These are phyloP conservation scores for Leishmania amazonensis DNA, from an alignment of 208 protist genomes.

Conservation along the genomic window DNA sequence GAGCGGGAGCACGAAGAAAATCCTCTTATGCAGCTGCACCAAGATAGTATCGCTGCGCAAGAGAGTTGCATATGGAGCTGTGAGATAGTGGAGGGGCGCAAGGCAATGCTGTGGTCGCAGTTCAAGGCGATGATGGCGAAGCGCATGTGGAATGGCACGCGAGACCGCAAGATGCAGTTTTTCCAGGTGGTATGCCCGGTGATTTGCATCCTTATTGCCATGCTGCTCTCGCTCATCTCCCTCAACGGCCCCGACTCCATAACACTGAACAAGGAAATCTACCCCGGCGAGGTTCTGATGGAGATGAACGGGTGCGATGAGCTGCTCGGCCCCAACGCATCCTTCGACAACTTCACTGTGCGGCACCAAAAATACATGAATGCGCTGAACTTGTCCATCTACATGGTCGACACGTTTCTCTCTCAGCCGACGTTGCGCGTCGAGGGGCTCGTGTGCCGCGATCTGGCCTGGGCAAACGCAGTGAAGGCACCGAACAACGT, in stretches of 20 bases:
- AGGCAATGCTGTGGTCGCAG: constrained; percentile 41
- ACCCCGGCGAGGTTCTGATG: constrained; percentile 17
- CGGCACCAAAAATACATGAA: constrained; percentile 19
- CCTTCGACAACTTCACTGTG: constrained; percentile 32
- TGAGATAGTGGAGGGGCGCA: constrained; percentile 18
- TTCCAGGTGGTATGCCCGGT: constrained; percentile 83
- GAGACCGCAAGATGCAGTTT: constrained; percentile 68
- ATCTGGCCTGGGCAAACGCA: constrained; percentile 20
- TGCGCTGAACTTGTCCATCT: constrained; percentile 26
- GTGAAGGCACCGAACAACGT: constrained; percentile 53
- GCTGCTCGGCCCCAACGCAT: constrained; percentile 14
- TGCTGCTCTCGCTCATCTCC: constrained; percentile 64
- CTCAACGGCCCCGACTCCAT: constrained; percentile 28
- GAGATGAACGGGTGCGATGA: constrained; percentile 36
- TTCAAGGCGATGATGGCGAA: constrained; percentile 64
- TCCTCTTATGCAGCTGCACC: constrained; percentile 6
- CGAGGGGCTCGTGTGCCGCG: constrained; percentile 25
- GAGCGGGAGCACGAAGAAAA: constrained; percentile 10
- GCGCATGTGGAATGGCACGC: constrained; percentile 50
- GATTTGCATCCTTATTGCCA: constrained; percentile 59
- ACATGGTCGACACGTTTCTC: constrained; percentile 36
- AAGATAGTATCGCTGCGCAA: constrained; percentile 6
- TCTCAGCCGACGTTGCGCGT: constrained; percentile 18
- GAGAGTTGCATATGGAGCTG: constrained; percentile 21
- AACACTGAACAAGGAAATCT: constrained; percentile 30